Evolutionary conservation across 768 basidiomycete genomes (phyloP), one percentile per base, ranked within the genome.

Genomic region (Amyloporia xantha): DNA sequence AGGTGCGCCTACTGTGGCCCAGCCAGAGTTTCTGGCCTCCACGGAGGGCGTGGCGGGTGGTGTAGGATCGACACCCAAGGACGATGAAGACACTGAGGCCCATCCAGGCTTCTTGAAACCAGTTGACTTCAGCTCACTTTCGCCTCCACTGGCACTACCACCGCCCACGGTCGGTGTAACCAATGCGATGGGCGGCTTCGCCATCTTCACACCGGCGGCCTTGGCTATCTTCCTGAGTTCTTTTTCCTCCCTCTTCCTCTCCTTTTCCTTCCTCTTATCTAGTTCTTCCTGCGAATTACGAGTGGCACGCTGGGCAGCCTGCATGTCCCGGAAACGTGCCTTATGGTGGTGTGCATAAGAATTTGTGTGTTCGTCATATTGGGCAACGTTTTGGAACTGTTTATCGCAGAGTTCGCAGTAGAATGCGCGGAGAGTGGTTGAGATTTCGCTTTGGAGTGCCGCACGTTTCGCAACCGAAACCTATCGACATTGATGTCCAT

Each of bases 331-430:
- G 62, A 82, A 77, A 42, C 90, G 83, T 28, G 83, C 83, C 66
- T 86, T 90, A 68, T 90, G 89, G 57, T 88, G 86, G 59, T 91
- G 88, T 0, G 87, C 86, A 55, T 90, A 91, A 5, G 90, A 90
- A 59, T 91, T 91, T 47, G 86, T 87, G 65, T 92, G 90, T 59
- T 91, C 90, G 54, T 91, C 90, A 57, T 87, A 92, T 59, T 90
- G 89, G 0, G 86, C 81, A 17, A 91, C 86, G 42, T 76, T 91
- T 63, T 82, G 77, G 68, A 91, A 91, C 62, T 92, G 90, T 62
- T 91, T 91, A 53, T 90, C 87, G 69, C 90, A 92, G 17, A 90
- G 74, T 21, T 72, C 67, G 62, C 90, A 92, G 61, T 90, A 91
- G 66, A 91, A 91, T 7, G 86, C 74, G 26, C 75, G 74, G 41